Conservation (phyloP, 176 grass and related monocot genomes). For the Zoysia japonica region DNA sequence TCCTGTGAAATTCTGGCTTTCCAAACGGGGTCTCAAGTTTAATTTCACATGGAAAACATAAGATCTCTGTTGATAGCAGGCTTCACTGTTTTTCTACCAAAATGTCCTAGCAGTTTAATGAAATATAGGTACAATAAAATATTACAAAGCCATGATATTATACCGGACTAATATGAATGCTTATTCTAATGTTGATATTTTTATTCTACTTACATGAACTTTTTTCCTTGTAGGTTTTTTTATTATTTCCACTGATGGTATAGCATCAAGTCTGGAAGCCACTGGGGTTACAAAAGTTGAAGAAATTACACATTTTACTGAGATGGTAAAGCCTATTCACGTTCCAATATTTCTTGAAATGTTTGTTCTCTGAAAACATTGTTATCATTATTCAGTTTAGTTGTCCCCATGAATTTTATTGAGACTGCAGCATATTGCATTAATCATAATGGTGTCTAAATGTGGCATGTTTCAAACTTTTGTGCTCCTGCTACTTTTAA, state of each 20-base stretch:
- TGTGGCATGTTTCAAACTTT: no score
- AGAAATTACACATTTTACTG: slow-evolving; percentile 89
- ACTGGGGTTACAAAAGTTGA: slow-evolving; percentile 91
- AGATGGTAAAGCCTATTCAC: slow-evolving; percentile 73
- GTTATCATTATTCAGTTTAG: background rate
- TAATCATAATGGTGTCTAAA: no score
- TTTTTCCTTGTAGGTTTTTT: slow-evolving; percentile 48
- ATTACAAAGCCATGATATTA: background rate
- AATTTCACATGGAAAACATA: no score
- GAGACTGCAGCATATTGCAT: background rate
- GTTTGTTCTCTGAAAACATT: background rate
- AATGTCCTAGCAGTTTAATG: background rate
- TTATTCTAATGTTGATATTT: background rate
- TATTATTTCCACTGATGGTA: slow-evolving; percentile 90
- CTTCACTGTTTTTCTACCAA: background rate
- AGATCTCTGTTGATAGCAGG: background rate
- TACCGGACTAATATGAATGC: background rate
- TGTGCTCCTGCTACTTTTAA: no score
- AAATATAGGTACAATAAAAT: slow-evolving; percentile 14
- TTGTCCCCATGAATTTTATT: slow-evolving; percentile 9
- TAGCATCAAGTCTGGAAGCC: slow-evolving; percentile 78
- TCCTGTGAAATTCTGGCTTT: no score
- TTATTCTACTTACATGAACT: background rate
- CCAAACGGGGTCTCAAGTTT: no score
- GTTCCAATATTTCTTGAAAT: slow-evolving; percentile 7